phyloP scores from a whole-genome alignment of 106 monocot genomes.

The Allium sativum region DNA sequence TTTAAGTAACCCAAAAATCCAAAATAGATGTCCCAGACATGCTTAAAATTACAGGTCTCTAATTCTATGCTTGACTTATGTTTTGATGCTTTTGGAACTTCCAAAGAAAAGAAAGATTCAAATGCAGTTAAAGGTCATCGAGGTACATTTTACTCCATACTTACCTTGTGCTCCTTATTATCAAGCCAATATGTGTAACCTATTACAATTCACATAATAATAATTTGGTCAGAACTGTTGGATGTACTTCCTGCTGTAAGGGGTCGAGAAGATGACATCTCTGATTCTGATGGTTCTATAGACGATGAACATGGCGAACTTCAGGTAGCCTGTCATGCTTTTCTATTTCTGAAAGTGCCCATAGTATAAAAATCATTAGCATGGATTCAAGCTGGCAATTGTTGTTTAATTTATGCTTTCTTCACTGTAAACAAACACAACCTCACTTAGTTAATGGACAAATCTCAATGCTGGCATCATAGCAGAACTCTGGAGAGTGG shows the following conservation, averaged over 20 bases:
- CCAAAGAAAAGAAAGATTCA: constrained; percentile 84
- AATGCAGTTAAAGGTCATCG: constrained; percentile 63
- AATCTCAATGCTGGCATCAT: no score
- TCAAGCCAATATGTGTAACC: neutral
- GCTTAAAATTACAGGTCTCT: constrained; percentile 40
- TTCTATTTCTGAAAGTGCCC: neutral
- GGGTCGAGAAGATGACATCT: constrained; percentile 40
- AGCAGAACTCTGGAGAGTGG: no score
- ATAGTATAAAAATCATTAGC: no score
- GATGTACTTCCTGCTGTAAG: constrained; percentile 73
- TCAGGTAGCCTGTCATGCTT: constrained; percentile 11
- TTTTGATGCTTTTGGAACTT: constrained; percentile 81
- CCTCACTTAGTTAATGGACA: no score
- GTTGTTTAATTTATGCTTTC: no score
- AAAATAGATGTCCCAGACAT: neutral
- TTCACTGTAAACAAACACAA: no score
- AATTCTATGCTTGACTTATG: constrained; percentile 91
- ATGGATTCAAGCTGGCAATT: no score
- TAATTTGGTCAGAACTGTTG: constrained; percentile 39
- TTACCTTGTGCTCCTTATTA: neutral
- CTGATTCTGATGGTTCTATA: constrained; percentile 30
- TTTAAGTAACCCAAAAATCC: no score
- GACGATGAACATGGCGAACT: constrained; percentile 36
- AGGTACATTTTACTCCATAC: constrained; percentile 34
- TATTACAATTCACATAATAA: neutral